A percentile compares a stretch with the other conserved stretches of the same genome.
These are phyloP conservation scores for Phyllostachys edulis DNA, from an alignment of 176 grass and related monocot genomes.

Conservation along the genomic window DNA sequence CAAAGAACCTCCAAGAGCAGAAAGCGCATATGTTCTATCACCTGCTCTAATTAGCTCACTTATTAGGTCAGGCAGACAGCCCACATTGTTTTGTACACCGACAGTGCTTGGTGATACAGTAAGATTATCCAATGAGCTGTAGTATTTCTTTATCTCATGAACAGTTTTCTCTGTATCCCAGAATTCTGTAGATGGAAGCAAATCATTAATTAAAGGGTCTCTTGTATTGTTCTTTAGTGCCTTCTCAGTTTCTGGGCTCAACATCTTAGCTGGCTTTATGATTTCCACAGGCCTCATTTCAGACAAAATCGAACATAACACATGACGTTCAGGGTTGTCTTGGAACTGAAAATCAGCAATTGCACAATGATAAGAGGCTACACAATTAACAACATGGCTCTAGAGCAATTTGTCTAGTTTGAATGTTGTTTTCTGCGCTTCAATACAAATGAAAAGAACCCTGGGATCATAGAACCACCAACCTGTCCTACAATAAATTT, in stretches of 20 bases:
- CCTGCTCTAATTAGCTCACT: constrained; percentile 64
- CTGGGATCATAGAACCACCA: constrained; percentile 24
- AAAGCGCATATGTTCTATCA: constrained; percentile 67
- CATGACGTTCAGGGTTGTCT: constrained; percentile 79
- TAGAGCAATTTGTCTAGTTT: constrained; percentile 13
- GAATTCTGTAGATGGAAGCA: constrained; percentile 73
- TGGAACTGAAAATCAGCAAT: constrained; percentile 66
- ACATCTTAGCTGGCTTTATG: constrained; percentile 70
- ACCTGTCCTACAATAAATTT: constrained; percentile 98
- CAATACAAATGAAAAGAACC: constrained; percentile 27
- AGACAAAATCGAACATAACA: constrained; percentile 75
- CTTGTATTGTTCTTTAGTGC: constrained; percentile 79
- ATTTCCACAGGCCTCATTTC: constrained; percentile 93
- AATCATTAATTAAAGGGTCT: constrained; percentile 73
- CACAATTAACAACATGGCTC: background rate
- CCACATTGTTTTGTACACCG: constrained; percentile 21
- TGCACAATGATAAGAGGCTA: constrained; percentile 29
- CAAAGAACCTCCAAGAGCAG: constrained; percentile 87
- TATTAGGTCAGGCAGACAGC: constrained; percentile 55
- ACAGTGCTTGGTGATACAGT: constrained; percentile 10
- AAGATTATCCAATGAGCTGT: constrained; percentile 40
- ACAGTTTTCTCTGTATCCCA: constrained; percentile 80
- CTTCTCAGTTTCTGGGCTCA: constrained; percentile 81
- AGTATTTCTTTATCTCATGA: constrained; percentile 67
- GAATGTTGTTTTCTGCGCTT: background rate